These are phyloP conservation scores for Yarrowia galli DNA, from an alignment of 1,139 yeast species.

Conservation along the genomic window DNA sequence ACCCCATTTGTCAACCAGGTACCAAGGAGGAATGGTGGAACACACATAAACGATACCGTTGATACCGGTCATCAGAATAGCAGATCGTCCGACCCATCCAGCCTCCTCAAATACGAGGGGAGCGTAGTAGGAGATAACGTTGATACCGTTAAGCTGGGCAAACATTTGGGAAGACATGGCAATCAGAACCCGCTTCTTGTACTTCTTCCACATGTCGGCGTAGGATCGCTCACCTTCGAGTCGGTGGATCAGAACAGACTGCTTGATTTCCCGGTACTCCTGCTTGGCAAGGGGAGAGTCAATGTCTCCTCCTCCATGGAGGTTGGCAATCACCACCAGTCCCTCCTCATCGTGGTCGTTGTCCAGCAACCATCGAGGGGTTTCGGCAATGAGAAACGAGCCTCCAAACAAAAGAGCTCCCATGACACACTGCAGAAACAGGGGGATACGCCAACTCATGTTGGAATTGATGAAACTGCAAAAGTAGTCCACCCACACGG, in stretches of 20 bases:
- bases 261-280: conserved; percentile 80
- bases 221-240: conserved; percentile 80
- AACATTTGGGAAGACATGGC: conserved; percentile 92
- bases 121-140: conserved; percentile 90
- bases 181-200: conserved; percentile 79
- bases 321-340: conserved; percentile 77
- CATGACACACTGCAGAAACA: conserved; percentile 75
- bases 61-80: conserved; percentile 91
- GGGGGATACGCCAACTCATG: conserved; percentile 80
- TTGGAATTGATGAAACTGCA: conserved; percentile 67
- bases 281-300: conserved; percentile 63
- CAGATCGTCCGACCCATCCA: conserved; percentile 84
- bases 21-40: conserved; percentile 91
- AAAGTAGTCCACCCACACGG: conserved; percentile 91
- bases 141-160: conserved; percentile 93
- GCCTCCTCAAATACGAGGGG: conserved; percentile 94
- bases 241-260: conserved; percentile 76
- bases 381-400: conserved; percentile 78
- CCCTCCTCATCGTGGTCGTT: conserved; percentile 92
- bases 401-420: conserved; percentile 76
- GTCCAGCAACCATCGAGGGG: conserved; percentile 89
- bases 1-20: conserved; percentile 89
- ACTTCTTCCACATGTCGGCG: conserved; percentile 59
- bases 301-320: conserved; percentile 72
- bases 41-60: conserved; percentile 76